These are phyloP conservation scores for Tuber melanosporum DNA, from an alignment of 495 filamentous ascomycete genomes.

Conservation along the genomic window DNA sequence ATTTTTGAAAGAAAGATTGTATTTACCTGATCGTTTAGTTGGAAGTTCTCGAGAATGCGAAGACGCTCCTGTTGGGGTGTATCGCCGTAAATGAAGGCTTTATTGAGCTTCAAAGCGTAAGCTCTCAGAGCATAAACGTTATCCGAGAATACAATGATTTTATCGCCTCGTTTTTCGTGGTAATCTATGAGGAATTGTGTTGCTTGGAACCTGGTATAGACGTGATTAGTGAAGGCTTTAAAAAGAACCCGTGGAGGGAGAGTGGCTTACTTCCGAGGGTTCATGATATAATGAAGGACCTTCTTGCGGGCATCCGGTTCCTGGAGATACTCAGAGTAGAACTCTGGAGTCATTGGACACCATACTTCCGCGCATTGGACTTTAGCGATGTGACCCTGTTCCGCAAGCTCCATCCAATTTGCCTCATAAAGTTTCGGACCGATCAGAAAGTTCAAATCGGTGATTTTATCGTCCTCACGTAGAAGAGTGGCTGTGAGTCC, in stretches of 20 bases:
- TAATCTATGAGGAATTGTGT: conserved; percentile 96
- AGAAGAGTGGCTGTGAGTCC: conserved; percentile 91
- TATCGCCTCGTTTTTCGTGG: conserved; percentile 92
- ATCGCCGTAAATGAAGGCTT: conserved; percentile 89
- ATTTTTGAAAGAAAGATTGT: conserved; percentile 98
- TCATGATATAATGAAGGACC: conserved; percentile 88
- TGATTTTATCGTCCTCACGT: conserved; percentile 96
- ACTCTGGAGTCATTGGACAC: conserved; percentile 98
- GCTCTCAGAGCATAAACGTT: conserved; percentile 89
- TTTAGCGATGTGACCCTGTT: conserved; percentile 93
- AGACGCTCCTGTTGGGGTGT: conserved; percentile 82
- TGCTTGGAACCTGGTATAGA: conserved; percentile 58
- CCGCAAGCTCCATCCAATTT: conserved; percentile 98
- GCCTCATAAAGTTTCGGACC: conserved; percentile 97
- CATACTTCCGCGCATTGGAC: conserved; percentile 98
- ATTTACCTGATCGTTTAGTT: conserved; percentile 85
- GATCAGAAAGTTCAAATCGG: conserved; percentile 94
- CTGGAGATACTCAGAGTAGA: conserved; percentile 87
- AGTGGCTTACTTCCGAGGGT: conserved; percentile 66
- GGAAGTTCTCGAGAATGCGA: conserved; percentile 89
- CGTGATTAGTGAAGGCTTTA: conserved; percentile 7
- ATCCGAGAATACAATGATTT: conserved; percentile 98
- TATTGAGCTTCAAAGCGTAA: conserved; percentile 77
- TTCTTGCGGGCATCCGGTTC: conserved; percentile 61
- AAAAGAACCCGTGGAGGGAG: conserved; percentile 3